A percentile compares a stretch with the other conserved stretches of the same genome.
phyloP scores from a whole-genome alignment of 2,329 filamentous ascomycete species.

The Dothidotthia symphoricarpi region DNA sequence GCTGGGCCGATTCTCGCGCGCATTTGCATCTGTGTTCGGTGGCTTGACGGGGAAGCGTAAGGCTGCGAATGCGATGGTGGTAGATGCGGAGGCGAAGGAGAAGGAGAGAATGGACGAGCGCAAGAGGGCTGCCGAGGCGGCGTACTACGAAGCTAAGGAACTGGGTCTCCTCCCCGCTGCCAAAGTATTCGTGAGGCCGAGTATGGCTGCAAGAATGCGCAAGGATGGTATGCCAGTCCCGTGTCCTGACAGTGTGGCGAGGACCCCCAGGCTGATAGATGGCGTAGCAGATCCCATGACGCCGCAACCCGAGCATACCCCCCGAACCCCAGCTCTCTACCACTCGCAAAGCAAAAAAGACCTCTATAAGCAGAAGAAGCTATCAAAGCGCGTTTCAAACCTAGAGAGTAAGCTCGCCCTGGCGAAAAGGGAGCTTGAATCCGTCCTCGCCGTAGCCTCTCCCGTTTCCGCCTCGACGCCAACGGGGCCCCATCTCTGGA shows the following conservation, averaged over 20 bases:
- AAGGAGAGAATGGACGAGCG: slow-evolving; percentile 23
- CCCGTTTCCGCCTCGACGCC: slow-evolving; percentile 12
- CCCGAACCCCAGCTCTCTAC: slow-evolving; percentile 39
- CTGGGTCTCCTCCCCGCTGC: slow-evolving; percentile 34
- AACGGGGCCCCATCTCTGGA: slow-evolving; percentile 11
- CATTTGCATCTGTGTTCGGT: slow-evolving; percentile 25
- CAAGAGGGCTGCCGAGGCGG: slow-evolving; percentile 31
- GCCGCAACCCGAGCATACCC: slow-evolving; percentile 7
- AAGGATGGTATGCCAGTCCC: slow-evolving; percentile 8
- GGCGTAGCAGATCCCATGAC: slow-evolving; percentile 8
- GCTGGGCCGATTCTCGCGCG: slow-evolving; percentile 31
- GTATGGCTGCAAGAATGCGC: slow-evolving; percentile 13
- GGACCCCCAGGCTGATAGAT: slow-evolving; percentile 6
- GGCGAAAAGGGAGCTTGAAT: slow-evolving; percentile 55
- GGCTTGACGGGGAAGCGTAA: slow-evolving; percentile 36
- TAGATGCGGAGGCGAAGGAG: slow-evolving; percentile 20
- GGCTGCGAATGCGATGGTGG: slow-evolving; percentile 10
- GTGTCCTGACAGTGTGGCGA: not conserved
- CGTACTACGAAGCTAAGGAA: slow-evolving; percentile 34
- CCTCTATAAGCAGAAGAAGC: slow-evolving; percentile 56
- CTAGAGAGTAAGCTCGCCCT: slow-evolving; percentile 58
- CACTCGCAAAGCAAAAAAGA: slow-evolving; percentile 57
- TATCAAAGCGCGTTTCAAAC: slow-evolving; percentile 60
- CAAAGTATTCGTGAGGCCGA: slow-evolving; percentile 34
- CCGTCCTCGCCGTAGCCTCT: slow-evolving; percentile 44